Base-by-base conservation (phyloP, 2,329 filamentous ascomycete genomes). In the Apiospora saccharicola region DNA sequence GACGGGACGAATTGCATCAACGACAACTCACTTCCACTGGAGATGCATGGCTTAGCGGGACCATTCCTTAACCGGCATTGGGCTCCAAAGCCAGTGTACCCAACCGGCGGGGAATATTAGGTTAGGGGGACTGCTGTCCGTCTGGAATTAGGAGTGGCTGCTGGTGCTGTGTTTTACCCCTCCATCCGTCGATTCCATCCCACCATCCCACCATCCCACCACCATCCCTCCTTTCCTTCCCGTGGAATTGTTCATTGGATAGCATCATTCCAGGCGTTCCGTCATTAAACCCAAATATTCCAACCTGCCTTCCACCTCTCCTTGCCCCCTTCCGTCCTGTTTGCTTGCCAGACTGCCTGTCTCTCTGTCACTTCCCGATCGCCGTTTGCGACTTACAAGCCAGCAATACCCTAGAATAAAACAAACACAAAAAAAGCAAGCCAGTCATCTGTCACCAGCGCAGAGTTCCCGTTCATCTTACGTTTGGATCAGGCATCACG, bases 401-500 rank as follows among this genome's bases (percentile, higher is more conserved):
- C n/a, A 41, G 57, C 57, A 64, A 64, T n/a, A 37, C 34, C 34
- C 34, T 8, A 13, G 34, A 13, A 41, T 19, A 24, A 57, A 57
- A 19, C 12, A 30, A 3, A 7, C 10, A 14, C 12, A 51, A 26
- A n/a, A 37, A 19, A 37, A 61, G 51, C 53, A n/a, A 64, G 57
- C 57, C 57, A 37, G 30, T 37, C 57, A 64, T 37, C 34, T 13
- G 34, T 64, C 53, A 61, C 53, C 53, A 34, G 53, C 53, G 53
- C 30, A 37, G 13, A n/a, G 26, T 19, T 57, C 53, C 53, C 53
- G 53, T 61, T 16, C 53, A 34, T 37, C 30, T 64, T 64, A 64
- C 57, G 30, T 64, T 64, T 64, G 34, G 57, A 41, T 64, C 57
- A 24, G 57, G 30, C 57, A 64, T 64, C 57, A 64, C 57, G 57